Conservation (phyloP, 208 protist genomes). For the Trypanosoma boissoni region DNA sequence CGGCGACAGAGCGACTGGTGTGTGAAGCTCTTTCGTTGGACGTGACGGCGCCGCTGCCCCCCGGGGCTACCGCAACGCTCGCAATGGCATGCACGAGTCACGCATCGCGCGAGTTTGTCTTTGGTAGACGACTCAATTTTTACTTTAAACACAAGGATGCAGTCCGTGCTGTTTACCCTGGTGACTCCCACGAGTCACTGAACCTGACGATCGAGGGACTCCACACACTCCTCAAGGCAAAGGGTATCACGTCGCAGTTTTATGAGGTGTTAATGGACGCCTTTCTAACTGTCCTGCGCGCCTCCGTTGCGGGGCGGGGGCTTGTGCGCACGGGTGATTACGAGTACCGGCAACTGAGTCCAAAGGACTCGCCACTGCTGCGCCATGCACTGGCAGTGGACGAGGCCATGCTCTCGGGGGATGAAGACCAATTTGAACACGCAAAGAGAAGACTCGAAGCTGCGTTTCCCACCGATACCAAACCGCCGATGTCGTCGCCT, state of each 20-base stretch:
- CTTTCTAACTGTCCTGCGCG: conserved; percentile 73
- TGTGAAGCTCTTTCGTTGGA: conserved; percentile 23
- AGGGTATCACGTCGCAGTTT: conserved; percentile 46
- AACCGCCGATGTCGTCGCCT: not conserved
- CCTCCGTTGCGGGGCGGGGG: conserved; percentile 54
- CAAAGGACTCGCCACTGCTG: conserved; percentile 33
- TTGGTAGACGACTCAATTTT: conserved; percentile 75
- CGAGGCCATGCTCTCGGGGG: conserved; percentile 61
- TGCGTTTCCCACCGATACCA: conserved; percentile 23
- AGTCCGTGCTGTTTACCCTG: conserved; percentile 51
- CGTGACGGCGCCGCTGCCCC: conserved; percentile 48
- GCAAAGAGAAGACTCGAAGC: conserved; percentile 49
- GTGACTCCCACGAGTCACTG: conserved; percentile 21
- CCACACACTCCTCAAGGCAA: conserved; percentile 41
- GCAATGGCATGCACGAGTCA: conserved; percentile 56
- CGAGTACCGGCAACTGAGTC: conserved; percentile 33
- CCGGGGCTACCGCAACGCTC: conserved; percentile 39
- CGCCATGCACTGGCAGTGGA: conserved; percentile 53
- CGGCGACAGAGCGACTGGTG: conserved; percentile 45
- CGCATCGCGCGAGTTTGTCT: conserved; percentile 69
- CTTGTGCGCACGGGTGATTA: conserved; percentile 68
- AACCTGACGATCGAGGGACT: conserved; percentile 58
- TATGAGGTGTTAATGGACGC: conserved; percentile 87
- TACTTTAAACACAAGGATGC: conserved; percentile 71
- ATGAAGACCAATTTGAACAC: conserved; percentile 53